Percentiles rank a stretch among this genome's conserved stretches.
Evolutionary conservation across 1,284 basidiomycete genomes (phyloP).

Genomic region (Ceratobasidium sp.): DNA sequence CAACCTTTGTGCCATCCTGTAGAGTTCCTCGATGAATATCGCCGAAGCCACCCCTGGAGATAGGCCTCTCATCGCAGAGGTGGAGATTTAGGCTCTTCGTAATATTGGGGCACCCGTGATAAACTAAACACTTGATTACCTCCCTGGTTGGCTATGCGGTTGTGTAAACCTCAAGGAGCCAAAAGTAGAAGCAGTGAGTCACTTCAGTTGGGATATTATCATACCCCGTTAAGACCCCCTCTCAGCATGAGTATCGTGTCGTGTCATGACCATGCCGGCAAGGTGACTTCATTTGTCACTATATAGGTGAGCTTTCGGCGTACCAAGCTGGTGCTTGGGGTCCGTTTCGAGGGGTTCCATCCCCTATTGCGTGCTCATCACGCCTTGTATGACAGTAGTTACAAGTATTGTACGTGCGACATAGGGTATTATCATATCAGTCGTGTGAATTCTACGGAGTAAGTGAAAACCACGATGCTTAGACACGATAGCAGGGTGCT

Average conservation of each 20-base stretch:
- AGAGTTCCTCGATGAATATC: slow-evolving; percentile 6
- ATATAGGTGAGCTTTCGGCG: neutral
- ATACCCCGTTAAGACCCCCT: neutral
- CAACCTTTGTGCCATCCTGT: neutral
- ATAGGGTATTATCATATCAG: neutral
- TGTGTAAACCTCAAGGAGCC: no score
- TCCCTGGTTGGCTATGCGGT: neutral
- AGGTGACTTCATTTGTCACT: neutral
- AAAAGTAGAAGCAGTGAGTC: no score
- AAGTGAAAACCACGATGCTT: no score
- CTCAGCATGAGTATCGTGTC: neutral
- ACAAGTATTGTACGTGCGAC: neutral
- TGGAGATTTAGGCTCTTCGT: neutral
- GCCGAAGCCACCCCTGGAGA: slow-evolving; percentile 1
- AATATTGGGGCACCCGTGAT: slow-evolving; percentile 7
- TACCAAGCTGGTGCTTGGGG: neutral
- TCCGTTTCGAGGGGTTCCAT: neutral
- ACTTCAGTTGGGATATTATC: neutral
- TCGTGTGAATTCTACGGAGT: no score
- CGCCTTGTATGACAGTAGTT: neutral
- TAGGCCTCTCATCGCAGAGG: neutral
- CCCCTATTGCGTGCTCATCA: neutral
- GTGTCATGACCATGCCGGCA: neutral
- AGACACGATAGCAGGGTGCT: no score
- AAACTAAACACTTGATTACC: neutral